Evolutionary conservation across 257 asterid genomes (phyloP), one percentile per base, ranked within the genome.

Genomic region (Nicotiana undulata): DNA sequence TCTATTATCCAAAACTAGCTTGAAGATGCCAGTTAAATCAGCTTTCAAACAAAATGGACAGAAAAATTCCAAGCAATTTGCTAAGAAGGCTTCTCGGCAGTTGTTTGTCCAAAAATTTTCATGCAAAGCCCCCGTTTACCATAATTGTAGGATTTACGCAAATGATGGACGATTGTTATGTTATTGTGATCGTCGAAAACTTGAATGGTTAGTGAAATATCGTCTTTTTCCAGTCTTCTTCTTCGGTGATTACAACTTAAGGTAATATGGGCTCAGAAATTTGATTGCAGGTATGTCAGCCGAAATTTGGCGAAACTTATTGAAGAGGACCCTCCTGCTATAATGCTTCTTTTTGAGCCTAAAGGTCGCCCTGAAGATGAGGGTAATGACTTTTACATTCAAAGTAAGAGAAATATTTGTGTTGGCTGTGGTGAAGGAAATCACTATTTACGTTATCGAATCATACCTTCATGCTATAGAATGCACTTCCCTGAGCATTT

Each of bases 301-400:
- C 84, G 99, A 72, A 85, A 90, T 82, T 92, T 95, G 60, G 99
- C 99, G n/a, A 93, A 87, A 85, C 90, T 92, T 63, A 90, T 95
- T 76, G 98, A 91, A 59, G 89, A 90, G 44, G 91, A 93, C 81
- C 98, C 97, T 85, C 90, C 88, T 75, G 94, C 98, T 70, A 91
- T 95, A 84, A 87, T 86, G 89, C 98, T 95, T 65, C 95, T 92
- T 79, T 95, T 95, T 80, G 99, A 95, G 88, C 99, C 99, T 80
- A 95, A 93, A 87, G 99, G 99, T 37, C 97, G 97, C 20, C 99
- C 98, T 49, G 98, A 95, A 87, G 99, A 93, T 80, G 99, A 93
- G 88, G 99, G 89, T 79, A 95, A 93, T 64, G 97, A 90, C 86
- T 95, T 95, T 82, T 95, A 95, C 85, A 89, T 95, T 80, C 99